Evolutionary conservation across 164 flowering plant species (phyloP).

Genomic region (Malania oleifera): DNA sequence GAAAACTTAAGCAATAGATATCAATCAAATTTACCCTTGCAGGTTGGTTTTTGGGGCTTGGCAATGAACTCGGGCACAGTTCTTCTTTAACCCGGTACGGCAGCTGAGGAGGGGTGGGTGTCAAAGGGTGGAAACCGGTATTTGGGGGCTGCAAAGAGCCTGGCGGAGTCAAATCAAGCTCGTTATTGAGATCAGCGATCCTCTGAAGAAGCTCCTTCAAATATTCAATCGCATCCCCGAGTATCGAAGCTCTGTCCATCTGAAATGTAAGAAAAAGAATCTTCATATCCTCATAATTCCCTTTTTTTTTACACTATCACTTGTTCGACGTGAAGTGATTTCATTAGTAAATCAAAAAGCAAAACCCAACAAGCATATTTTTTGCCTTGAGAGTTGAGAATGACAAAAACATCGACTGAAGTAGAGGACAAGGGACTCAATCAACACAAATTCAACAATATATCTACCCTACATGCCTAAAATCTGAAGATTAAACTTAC

Average conservation of each 20-base stretch:
- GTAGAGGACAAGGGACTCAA: too few species aligned
- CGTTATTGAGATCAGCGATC: slow-evolving; percentile 55
- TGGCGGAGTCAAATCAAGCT: slow-evolving; percentile 53
- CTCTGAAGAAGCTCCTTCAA: slow-evolving; percentile 63
- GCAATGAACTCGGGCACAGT: slow-evolving; percentile 42
- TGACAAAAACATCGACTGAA: too few species aligned
- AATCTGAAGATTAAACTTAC: too few species aligned
- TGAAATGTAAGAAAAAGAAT: slow-evolving; percentile 11
- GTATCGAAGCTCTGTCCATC: slow-evolving; percentile 84
- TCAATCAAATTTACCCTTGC: slow-evolving; percentile 38
- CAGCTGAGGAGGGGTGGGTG: slow-evolving; percentile 48
- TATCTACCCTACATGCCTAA: too few species aligned
- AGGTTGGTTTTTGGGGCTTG: slow-evolving; percentile 55
- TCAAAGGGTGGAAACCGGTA: slow-evolving; percentile 44
- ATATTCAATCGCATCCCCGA: slow-evolving; percentile 75
- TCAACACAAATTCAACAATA: too few species aligned
- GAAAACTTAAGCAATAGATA: not conserved
- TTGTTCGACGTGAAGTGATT: too few species aligned
- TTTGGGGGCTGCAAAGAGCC: slow-evolving; percentile 33
- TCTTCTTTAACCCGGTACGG: slow-evolving; percentile 64
- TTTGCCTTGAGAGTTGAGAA: too few species aligned
- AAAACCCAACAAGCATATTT: too few species aligned
- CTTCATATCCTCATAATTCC: too few species aligned
- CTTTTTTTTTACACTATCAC: too few species aligned
- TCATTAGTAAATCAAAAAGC: too few species aligned